These are phyloP conservation scores for Vitis hybrid DNA, from an alignment of 177 flowering plant species.

Conservation along the genomic window DNA sequence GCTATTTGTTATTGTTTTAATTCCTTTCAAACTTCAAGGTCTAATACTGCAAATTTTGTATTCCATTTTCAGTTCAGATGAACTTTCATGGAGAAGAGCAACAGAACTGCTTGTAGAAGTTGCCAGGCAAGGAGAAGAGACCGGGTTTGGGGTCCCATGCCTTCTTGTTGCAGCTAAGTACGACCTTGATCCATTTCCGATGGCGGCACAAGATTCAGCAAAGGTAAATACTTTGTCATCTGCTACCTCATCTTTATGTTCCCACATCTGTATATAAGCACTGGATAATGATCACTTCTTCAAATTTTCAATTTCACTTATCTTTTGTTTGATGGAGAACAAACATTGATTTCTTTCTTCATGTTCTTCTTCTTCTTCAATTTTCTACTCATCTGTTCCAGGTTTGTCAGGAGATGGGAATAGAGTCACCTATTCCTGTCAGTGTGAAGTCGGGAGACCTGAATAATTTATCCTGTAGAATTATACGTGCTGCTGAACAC, in stretches of 20 bases:
- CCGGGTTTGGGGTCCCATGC: conserved; percentile 66
- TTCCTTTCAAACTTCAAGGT: neutral
- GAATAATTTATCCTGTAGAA: conserved; percentile 37
- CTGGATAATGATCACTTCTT: neutral
- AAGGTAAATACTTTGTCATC: conserved; percentile 36
- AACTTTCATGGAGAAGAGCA: conserved; percentile 58
- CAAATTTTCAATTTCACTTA: neutral
- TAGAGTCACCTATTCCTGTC: conserved; percentile 48
- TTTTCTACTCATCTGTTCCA: conserved; percentile 8
- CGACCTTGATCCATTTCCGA: conserved; percentile 55
- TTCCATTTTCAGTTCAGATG: conserved; percentile 47
- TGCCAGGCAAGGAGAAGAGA: conserved; percentile 66
- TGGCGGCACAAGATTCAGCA: conserved; percentile 55
- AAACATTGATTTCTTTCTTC: too few relatives aligned
- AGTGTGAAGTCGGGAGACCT: conserved; percentile 39
- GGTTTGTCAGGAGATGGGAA: conserved; percentile 50
- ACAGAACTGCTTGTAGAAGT: conserved; percentile 58
- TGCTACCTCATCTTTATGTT: neutral
- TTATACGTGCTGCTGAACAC: conserved; percentile 46
- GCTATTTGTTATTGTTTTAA: neutral
- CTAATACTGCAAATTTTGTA: neutral
- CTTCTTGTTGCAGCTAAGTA: conserved; percentile 67
- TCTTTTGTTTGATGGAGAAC: neutral
- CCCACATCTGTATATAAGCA: neutral
- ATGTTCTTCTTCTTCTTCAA: neutral